phyloP scores from a whole-genome alignment of 805 yeast species.

The Myxozyma geophila region DNA sequence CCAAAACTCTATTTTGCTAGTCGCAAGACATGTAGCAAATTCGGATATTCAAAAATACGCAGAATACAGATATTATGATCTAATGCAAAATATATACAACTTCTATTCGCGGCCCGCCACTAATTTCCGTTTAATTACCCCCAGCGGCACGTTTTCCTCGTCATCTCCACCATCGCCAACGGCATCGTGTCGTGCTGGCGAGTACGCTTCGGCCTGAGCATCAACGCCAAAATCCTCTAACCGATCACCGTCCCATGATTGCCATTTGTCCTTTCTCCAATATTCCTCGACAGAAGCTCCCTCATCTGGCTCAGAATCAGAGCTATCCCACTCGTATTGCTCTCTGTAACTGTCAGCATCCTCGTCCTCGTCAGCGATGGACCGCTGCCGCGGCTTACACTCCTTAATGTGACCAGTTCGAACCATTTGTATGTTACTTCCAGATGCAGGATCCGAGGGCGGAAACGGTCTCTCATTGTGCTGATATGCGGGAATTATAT shows the following conservation, averaged over 20 bases:
- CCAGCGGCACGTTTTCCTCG: slow-evolving; percentile 15
- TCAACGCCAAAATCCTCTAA: slow-evolving; percentile 90
- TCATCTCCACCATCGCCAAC: background rate
- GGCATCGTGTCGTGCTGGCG: background rate
- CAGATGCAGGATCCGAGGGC: background rate
- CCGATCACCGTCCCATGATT: slow-evolving; percentile 68
- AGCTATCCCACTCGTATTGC: background rate
- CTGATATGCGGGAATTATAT: background rate
- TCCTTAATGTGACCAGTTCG: background rate
- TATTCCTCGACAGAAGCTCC: slow-evolving; percentile 45
- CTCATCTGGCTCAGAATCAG: slow-evolving; percentile 22
- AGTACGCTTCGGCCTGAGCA: slow-evolving; percentile 55
- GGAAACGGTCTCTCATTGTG: background rate
- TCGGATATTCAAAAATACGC: no score
- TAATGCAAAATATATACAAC: background rate
- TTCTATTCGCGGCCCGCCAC: background rate
- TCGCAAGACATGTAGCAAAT: background rate
- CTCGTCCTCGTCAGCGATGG: background rate
- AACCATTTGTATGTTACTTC: background rate
- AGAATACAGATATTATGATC: background rate
- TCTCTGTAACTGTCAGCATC: background rate
- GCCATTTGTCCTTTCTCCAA: slow-evolving; percentile 41
- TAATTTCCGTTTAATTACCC: slow-evolving; percentile 4
- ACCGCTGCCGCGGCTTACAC: background rate
- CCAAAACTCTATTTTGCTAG: background rate